These are phyloP conservation scores for Ogataea siamensis DNA, from an alignment of 805 yeast species.

Conservation along the genomic window DNA sequence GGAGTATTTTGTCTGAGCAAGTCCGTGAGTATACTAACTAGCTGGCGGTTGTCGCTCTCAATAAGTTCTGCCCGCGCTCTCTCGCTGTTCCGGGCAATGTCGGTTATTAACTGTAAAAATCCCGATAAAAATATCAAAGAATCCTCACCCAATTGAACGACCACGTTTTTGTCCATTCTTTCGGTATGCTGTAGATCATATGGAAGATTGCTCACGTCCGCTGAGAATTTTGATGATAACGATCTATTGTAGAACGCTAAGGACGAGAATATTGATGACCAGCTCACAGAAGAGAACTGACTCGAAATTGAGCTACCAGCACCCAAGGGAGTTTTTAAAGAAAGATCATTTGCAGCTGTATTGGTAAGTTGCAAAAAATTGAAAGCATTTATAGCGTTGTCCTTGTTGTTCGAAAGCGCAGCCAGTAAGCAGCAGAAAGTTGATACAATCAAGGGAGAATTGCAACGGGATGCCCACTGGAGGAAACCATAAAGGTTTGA, in stretches of 20 bases:
- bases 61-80: constrained; percentile 33
- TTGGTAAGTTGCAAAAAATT: constrained; percentile 43
- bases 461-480: constrained; percentile 80
- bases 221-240: constrained; percentile 18
- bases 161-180: constrained; percentile 17
- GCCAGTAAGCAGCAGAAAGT: constrained; percentile 78
- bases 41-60: constrained; percentile 34
- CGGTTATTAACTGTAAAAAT: constrained; percentile 61
- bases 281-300: constrained; percentile 33
- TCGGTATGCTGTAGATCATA: background rate
- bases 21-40: constrained; percentile 27
- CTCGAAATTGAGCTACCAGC: constrained; percentile 23
- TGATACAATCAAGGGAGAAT: constrained; percentile 77
- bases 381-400: constrained; percentile 50
- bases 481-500: constrained; percentile 75
- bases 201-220: background rate
- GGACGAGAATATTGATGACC: constrained; percentile 38
- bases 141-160: constrained; percentile 73
- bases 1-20: constrained; percentile 30
- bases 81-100: constrained; percentile 45
- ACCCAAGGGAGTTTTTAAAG: constrained; percentile 10
- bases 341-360: constrained; percentile 16
- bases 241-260: constrained; percentile 33
- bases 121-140: constrained; percentile 73
- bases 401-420: constrained; percentile 63